Conservation (phyloP, 768 basidiomycete genomes). For the Lentinula detonsa region DNA sequence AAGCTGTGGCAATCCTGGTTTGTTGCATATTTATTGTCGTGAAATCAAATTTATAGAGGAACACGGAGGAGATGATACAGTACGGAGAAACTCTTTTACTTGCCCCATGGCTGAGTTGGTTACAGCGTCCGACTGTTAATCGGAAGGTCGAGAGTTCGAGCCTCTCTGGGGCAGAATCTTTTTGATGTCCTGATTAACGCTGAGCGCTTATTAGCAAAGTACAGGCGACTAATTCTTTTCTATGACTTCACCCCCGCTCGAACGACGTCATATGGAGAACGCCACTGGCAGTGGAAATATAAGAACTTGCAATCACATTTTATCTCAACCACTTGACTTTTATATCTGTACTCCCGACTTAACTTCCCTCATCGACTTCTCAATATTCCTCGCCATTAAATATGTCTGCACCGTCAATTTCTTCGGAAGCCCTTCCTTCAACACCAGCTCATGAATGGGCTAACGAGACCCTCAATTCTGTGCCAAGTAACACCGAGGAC, state of each 20-base stretch:
- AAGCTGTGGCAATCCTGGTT: background rate
- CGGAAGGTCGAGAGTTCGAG: conserved; percentile 7
- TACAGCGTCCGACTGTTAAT: conserved; percentile 73
- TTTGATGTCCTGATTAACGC: too few species aligned
- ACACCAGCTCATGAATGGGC: background rate
- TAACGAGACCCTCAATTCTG: background rate
- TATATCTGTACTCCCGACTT: background rate
- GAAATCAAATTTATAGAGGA: too few species aligned
- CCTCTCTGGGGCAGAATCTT: conserved; percentile 2
- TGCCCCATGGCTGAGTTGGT: conserved; percentile 78
- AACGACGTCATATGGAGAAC: background rate
- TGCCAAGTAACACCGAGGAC: background rate
- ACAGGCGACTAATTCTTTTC: background rate
- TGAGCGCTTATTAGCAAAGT: too few species aligned
- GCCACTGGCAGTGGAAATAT: background rate
- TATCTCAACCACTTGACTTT: background rate
- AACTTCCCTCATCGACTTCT: background rate
- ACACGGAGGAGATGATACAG: too few species aligned
- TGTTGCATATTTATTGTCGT: too few species aligned
- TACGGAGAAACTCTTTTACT: too few species aligned
- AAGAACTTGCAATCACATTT: background rate
- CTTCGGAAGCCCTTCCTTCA: background rate
- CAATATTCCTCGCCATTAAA: background rate
- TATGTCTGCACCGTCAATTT: background rate
- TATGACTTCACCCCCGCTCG: background rate